These are phyloP conservation scores for Diaporthe caulivora DNA, from an alignment of 2,329 filamentous ascomycete species.

Conservation along the genomic window DNA sequence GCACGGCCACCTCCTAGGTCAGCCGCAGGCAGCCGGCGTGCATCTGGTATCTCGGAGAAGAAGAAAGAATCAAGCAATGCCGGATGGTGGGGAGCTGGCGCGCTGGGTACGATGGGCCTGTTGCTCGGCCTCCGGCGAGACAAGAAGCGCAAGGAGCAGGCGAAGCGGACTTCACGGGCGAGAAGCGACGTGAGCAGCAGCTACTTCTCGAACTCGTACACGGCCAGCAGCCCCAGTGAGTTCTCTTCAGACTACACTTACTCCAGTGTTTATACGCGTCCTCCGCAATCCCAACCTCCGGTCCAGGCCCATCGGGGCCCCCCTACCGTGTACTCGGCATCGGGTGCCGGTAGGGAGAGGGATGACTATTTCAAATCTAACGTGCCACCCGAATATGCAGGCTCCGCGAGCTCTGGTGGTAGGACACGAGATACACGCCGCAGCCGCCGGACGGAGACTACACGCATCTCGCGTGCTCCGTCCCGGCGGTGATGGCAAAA, in stretches of 20 bases:
- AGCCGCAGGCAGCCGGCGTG: conserved; percentile 55
- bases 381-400: conserved; percentile 39
- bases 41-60: conserved; percentile 58
- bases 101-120: conserved; percentile 63
- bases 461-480: conserved; percentile 37
- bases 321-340: conserved; percentile 28
- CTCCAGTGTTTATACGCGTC: conserved; percentile 38
- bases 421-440: conserved; percentile 53
- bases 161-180: conserved; percentile 46
- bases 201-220: conserved; percentile 68
- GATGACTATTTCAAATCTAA: conserved; percentile 40
- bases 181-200: conserved; percentile 62
- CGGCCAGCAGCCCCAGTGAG: conserved; percentile 65
- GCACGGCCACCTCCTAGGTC: conserved; percentile 52
- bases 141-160: conserved; percentile 59
- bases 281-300: conserved; percentile 30
- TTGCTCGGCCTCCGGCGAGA: conserved; percentile 66
- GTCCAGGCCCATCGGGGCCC: conserved; percentile 25
- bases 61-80: conserved; percentile 57
- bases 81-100: conserved; percentile 66
- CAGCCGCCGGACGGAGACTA: conserved; percentile 39
- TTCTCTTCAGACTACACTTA: conserved; percentile 45
- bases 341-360: conserved; percentile 32
- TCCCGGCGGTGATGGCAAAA: conserved; percentile 36
- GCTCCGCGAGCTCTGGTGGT: conserved; percentile 56